A percentile compares a stretch with the other conserved stretches of the same genome.
These are phyloP conservation scores for Mycena vitilis DNA, from an alignment of 768 basidiomycete genomes.

Conservation along the genomic window DNA sequence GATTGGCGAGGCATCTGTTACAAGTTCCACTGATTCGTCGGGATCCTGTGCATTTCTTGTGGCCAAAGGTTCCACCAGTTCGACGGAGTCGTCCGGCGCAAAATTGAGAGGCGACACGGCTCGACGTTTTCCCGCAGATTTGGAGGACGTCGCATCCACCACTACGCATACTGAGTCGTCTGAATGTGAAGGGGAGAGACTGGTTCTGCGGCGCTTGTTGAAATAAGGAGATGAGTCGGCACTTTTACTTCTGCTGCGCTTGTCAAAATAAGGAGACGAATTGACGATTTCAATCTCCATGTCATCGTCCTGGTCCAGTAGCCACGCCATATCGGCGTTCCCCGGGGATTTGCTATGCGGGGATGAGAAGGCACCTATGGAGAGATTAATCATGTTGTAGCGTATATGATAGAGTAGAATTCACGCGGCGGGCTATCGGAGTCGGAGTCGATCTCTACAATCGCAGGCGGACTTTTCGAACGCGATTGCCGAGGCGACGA, in stretches of 20 bases:
- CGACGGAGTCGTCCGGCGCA: slow-evolving; percentile 40
- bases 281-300: slow-evolving; percentile 62
- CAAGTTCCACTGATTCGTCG: slow-evolving; percentile 36
- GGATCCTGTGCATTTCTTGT: slow-evolving; percentile 11
- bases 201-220: slow-evolving; percentile 21
- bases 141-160: slow-evolving; percentile 15
- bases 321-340: slow-evolving; percentile 68
- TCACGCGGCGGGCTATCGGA: slow-evolving; percentile 27
- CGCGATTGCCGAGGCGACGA: slow-evolving; percentile 42
- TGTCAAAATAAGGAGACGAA: slow-evolving; percentile 56
- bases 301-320: slow-evolving; percentile 73
- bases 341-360: slow-evolving; percentile 43
- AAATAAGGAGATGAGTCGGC: slow-evolving; percentile 57
- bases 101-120: slow-evolving; percentile 7
- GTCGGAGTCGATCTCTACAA: slow-evolving; percentile 42
- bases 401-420: not conserved
- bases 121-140: slow-evolving; percentile 27
- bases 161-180: slow-evolving; percentile 25
- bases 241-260: slow-evolving; percentile 7
- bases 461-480: slow-evolving; percentile 31
- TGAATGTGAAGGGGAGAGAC: slow-evolving; percentile 17
- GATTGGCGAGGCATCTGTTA: slow-evolving; percentile 30
- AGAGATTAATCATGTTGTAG: not conserved
- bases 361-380: slow-evolving; percentile 33
- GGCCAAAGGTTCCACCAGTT: slow-evolving; percentile 32